Evolutionary conservation across 352 stramenopile species (phyloP).

Genomic region (Globisporangium irregulare): DNA sequence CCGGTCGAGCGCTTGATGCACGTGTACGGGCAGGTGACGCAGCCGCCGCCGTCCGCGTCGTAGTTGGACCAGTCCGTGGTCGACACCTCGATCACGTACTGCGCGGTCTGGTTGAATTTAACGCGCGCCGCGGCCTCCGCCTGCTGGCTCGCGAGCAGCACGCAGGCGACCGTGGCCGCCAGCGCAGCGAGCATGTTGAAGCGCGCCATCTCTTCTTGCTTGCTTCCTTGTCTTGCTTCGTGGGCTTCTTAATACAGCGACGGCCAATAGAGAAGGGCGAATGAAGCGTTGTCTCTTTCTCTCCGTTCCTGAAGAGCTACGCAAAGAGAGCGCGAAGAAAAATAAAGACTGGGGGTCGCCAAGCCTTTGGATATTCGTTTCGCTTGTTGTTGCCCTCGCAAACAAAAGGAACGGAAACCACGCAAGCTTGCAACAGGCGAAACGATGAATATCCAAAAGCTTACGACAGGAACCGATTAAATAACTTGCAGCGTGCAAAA

Average conservation of each 20-base stretch:
- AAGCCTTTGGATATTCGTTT: not conserved
- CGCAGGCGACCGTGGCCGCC: conserved; percentile 12
- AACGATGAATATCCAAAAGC: not conserved
- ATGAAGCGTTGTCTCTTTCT: not conserved
- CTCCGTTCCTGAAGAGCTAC: not conserved
- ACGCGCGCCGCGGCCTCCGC: conserved; percentile 14
- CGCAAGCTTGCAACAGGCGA: not conserved
- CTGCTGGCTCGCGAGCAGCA: conserved; percentile 16
- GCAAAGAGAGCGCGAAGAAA: conserved; percentile 16
- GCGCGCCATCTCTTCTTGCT: not conserved
- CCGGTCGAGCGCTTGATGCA: conserved; percentile 66
- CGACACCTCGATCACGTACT: conserved; percentile 62
- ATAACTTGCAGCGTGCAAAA: not conserved
- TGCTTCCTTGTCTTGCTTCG: not conserved
- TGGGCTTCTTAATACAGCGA: not conserved
- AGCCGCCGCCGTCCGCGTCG: conserved; percentile 56
- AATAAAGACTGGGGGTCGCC: conserved; percentile 14
- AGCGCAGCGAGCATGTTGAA: conserved; percentile 8
- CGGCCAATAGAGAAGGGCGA: not conserved
- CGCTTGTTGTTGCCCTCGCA: too few species aligned
- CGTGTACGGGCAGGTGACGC: conserved; percentile 82
- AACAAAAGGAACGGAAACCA: not conserved
- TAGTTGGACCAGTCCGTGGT: conserved; percentile 83
- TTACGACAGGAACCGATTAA: not conserved
- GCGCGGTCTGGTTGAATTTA: conserved; percentile 63